Percentiles rank a stretch among this genome's conserved stretches.
Evolutionary conservation across 179 eudicot genomes (phyloP).

Genomic region (Silene noctiflora): DNA sequence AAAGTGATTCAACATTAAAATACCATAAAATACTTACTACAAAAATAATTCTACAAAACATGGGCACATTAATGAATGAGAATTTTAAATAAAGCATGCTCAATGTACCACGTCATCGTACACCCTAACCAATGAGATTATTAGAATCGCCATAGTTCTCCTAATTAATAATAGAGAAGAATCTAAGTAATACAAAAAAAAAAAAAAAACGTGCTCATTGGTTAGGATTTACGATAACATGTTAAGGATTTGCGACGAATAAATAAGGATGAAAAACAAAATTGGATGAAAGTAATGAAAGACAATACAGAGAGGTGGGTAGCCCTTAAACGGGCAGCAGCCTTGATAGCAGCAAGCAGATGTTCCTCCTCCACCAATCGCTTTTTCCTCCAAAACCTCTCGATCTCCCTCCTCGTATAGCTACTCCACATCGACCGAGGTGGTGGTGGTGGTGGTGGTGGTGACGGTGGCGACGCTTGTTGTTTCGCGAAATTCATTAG

Average conservation of each 20-base stretch:
- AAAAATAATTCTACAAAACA: too few relatives aligned
- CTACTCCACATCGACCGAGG: slow-evolving; percentile 26
- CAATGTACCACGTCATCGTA: background rate
- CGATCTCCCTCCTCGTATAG: slow-evolving; percentile 66
- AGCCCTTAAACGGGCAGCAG: slow-evolving; percentile 67
- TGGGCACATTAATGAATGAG: too few relatives aligned
- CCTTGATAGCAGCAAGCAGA: slow-evolving; percentile 65
- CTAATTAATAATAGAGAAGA: too few relatives aligned
- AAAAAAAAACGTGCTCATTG: too few relatives aligned
- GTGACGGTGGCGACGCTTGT: slow-evolving; percentile 14
- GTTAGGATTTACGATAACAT: too few relatives aligned
- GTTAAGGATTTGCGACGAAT: too few relatives aligned
- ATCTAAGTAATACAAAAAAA: too few relatives aligned
- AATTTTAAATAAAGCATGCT: too few relatives aligned
- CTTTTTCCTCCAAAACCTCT: slow-evolving; percentile 61
- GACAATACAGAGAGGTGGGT: slow-evolving; percentile 44
- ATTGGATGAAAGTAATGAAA: background rate
- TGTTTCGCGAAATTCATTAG: background rate
- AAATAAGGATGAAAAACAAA: background rate
- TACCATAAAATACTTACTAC: too few relatives aligned
- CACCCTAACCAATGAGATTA: background rate
- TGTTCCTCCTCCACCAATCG: slow-evolving; percentile 65
- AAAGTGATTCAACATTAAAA: too few relatives aligned
- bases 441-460: slow-evolving; percentile 24
- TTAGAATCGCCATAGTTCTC: too few relatives aligned